Conservation (phyloP, 345 rosid genomes). For the Crucihimalaya himalaica region DNA sequence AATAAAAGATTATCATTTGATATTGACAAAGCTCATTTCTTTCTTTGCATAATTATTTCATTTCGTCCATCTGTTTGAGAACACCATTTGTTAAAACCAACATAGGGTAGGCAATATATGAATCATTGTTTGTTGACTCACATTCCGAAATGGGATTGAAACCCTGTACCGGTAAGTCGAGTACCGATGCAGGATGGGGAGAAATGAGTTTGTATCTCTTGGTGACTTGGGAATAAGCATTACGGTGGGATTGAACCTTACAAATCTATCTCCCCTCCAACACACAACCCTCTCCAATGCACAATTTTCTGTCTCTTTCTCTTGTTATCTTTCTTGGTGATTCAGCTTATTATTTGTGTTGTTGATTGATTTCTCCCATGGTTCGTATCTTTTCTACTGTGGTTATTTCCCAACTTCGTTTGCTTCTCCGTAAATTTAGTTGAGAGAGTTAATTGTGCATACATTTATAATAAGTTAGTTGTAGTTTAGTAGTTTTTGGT, state of each 20-base stretch:
- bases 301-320: neutral
- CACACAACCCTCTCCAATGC: neutral
- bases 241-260: neutral
- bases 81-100: neutral
- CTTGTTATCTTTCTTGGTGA: too few species aligned
- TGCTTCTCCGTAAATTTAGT: too few species aligned
- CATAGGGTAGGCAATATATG: neutral
- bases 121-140: neutral
- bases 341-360: too few species aligned
- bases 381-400: too few species aligned
- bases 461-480: too few species aligned
- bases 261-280: neutral
- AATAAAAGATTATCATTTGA: neutral
- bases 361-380: too few species aligned
- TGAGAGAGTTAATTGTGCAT: too few species aligned
- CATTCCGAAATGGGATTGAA: neutral
- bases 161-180: neutral
- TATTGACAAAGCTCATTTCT: conserved; percentile 4
- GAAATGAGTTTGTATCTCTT: neutral
- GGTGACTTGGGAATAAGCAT: neutral
- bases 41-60: neutral
- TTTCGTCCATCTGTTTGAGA: neutral
- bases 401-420: too few species aligned
- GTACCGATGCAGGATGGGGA: neutral
- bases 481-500: too few species aligned